Percentiles rank a stretch among this genome's conserved stretches.
Conservation (phyloP, 2,329 filamentous ascomycete genomes). For the Epichloe sibirici region DNA sequence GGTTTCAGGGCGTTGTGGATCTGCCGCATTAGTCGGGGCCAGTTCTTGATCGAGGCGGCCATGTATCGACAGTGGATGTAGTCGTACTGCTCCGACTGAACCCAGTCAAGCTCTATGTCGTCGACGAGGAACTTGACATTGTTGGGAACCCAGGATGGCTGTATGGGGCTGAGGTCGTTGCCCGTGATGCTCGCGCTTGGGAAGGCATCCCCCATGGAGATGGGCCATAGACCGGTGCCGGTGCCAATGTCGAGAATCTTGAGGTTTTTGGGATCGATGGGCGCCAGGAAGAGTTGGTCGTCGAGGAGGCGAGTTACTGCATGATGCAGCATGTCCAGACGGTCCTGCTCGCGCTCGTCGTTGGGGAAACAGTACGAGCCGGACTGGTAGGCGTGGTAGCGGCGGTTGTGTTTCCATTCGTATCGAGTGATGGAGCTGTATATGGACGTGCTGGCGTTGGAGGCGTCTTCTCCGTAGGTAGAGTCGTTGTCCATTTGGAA, state of each 20-base stretch:
- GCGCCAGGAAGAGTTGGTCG: slow-evolving; percentile 24
- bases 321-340: slow-evolving; percentile 27
- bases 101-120: slow-evolving; percentile 46
- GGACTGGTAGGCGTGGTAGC: slow-evolving; percentile 27
- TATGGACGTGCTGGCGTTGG: slow-evolving; percentile 14
- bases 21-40: slow-evolving; percentile 14
- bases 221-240: slow-evolving; percentile 36
- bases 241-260: slow-evolving; percentile 33
- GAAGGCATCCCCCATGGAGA: slow-evolving; percentile 27
- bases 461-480: slow-evolving; percentile 6
- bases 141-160: slow-evolving; percentile 37
- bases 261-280: slow-evolving; percentile 24
- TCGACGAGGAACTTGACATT: slow-evolving; percentile 48
- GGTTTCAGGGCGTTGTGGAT: slow-evolving; percentile 27
- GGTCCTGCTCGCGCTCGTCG: slow-evolving; percentile 26
- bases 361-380: slow-evolving; percentile 26
- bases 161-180: slow-evolving; percentile 30
- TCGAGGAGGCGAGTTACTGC: slow-evolving; percentile 20
- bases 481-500: slow-evolving; percentile 8
- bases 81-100: slow-evolving; percentile 14
- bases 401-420: slow-evolving; percentile 27
- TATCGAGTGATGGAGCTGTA: slow-evolving; percentile 23
- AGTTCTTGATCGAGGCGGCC: slow-evolving; percentile 21
- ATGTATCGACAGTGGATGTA: slow-evolving; percentile 25
- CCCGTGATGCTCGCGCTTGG: slow-evolving; percentile 25